Evolutionary conservation across 345 rosid species (phyloP).

Genomic region (Citrus unshiu): DNA sequence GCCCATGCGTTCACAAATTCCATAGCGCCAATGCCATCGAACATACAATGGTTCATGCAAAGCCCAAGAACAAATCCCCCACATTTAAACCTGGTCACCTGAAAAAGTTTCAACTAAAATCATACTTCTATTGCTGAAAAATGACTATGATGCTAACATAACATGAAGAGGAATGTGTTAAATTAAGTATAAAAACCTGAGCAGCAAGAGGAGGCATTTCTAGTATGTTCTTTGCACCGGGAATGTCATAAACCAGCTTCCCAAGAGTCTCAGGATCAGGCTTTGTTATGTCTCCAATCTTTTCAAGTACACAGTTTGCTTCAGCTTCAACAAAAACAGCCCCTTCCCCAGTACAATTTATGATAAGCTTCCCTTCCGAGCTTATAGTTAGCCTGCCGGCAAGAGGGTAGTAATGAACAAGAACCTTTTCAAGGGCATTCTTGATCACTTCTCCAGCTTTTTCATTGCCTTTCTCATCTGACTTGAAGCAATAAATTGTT

Average conservation of each 20-base stretch:
- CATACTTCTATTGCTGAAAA: not conserved
- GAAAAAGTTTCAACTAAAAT: conserved; percentile 2
- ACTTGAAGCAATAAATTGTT: conserved; percentile 78
- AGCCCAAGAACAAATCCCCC: conserved; percentile 81
- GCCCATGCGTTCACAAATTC: conserved; percentile 88
- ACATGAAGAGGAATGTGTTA: not conserved
- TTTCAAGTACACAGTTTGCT: conserved; percentile 59
- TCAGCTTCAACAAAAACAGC: conserved; percentile 84
- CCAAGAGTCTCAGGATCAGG: conserved; percentile 73
- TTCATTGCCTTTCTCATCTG: conserved; percentile 59
- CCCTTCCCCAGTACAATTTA: conserved; percentile 78
- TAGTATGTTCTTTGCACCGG: conserved; percentile 76
- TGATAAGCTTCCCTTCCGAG: conserved; percentile 72
- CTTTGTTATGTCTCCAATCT: conserved; percentile 79
- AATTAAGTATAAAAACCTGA: conserved; percentile 44
- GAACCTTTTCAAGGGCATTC: conserved; percentile 70
- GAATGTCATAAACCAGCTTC: conserved; percentile 78
- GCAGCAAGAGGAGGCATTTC: conserved; percentile 89
- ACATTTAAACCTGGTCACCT: conserved; percentile 79
- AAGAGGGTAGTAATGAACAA: conserved; percentile 78
- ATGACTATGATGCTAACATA: not conserved
- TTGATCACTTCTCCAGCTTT: conserved; percentile 55
- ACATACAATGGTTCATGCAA: conserved; percentile 78
- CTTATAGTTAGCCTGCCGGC: conserved; percentile 79
- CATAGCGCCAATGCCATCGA: conserved; percentile 88